Evolutionary conservation across 345 rosid species (phyloP).

Genomic region (Gossypium arboreum): DNA sequence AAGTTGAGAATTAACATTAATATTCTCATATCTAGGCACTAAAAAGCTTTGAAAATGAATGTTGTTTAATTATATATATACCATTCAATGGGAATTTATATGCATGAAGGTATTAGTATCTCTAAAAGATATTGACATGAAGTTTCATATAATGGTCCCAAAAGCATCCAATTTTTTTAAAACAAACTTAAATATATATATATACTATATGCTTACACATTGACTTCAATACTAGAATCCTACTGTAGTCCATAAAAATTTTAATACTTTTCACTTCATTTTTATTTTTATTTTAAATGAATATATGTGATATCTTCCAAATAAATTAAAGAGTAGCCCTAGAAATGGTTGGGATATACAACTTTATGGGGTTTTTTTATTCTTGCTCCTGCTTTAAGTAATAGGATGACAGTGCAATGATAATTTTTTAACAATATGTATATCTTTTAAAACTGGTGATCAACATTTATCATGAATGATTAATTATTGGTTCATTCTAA

Average conservation of each 20-base stretch:
- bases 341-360: slow-evolving; percentile 17
- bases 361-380: not conserved
- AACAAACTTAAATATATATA: no score
- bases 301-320: no score
- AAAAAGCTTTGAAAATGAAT: slow-evolving; percentile 10
- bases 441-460: no score
- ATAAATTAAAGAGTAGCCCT: no score
- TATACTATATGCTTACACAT: no score
- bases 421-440: not conserved
- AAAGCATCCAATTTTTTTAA: not conserved
- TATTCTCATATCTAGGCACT: not conserved
- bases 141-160: not conserved
- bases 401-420: slow-evolving; percentile 14
- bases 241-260: no score
- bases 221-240: no score
- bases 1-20: not conserved
- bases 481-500: no score
- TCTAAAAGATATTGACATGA: slow-evolving; percentile 40
- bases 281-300: no score
- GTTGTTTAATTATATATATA: not conserved
- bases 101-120: slow-evolving; percentile 27
- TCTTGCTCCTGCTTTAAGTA: slow-evolving; percentile 11
- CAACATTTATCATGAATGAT: no score
- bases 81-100: not conserved
- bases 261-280: no score